phyloP scores from a whole-genome alignment of 2,329 filamentous ascomycete genomes.

The Apiospora sp. region DNA sequence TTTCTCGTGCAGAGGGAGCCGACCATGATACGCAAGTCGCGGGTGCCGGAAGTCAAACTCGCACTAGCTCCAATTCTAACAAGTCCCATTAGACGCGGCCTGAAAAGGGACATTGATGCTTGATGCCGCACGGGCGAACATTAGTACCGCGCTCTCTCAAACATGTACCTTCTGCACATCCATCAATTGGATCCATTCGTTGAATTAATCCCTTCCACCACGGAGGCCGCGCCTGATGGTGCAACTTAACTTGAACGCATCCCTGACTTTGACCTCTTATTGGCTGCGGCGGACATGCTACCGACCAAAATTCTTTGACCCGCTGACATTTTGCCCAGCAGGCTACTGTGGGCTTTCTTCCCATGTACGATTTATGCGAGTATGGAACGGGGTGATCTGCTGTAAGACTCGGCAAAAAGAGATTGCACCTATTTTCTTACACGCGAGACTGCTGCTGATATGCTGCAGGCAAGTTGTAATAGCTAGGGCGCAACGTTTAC shows the following conservation, averaged over 20 bases:
- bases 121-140: neutral
- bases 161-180: neutral
- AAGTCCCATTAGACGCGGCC: slow-evolving; percentile 21
- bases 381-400: slow-evolving; percentile 20
- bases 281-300: neutral
- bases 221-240: slow-evolving; percentile 18
- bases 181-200: neutral
- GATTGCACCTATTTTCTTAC: slow-evolving; percentile 17
- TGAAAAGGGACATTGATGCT: neutral
- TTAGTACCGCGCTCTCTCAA: neutral
- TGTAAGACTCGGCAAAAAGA: slow-evolving; percentile 14
- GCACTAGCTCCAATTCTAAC: slow-evolving; percentile 14
- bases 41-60: slow-evolving; percentile 15
- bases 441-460: neutral
- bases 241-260: slow-evolving; percentile 13
- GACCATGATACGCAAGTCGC: slow-evolving; percentile 12
- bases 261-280: neutral
- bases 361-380: slow-evolving; percentile 16
- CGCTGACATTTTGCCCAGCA: slow-evolving; percentile 22
- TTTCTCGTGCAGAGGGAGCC: slow-evolving; percentile 10
- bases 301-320: slow-evolving; percentile 19
- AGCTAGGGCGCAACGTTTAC: neutral
- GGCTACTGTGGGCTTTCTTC: neutral
- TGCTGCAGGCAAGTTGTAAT: neutral
- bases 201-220: slow-evolving; percentile 5